Evolutionary conservation across 139 green algal genomes (phyloP), one percentile per base, ranked within the genome.

Genomic region (Diplosphaera chodatii): DNA sequence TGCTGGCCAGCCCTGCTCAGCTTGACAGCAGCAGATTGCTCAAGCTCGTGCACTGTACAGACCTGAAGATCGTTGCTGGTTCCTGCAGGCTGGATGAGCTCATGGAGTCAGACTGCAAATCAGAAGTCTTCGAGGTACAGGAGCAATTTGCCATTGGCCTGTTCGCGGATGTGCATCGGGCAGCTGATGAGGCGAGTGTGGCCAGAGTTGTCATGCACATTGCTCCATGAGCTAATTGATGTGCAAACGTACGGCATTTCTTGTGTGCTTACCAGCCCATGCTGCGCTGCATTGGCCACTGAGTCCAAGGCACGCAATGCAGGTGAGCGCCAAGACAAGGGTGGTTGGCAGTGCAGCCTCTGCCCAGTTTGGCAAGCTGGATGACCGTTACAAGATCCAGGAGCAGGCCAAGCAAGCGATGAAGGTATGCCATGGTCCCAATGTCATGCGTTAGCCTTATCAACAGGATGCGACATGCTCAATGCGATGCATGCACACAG

Each of bases 91-190:
- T 90, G 63, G 66, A 79, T 18, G 81, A 81, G n/a, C 82, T 78
- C 25, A 33, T 89, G 28, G 77, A 77, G 32, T 71, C 41, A 22
- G 78, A 85, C 64, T 82, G 78, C 72, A 72, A 55, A 8, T 71
- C 77, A 41, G 63, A 77, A 32, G 68, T 83, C 18, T 76, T 70
- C 69, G 64, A 77, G 55, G 77, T 91, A 1, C 77, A 85, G 63
- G 85, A 91, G 71, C 78, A 86, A 6, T 88, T 89, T 73, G 71
- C 72, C 1, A 77, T 80, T 32, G 85, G 85, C 16, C 13, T 89
- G 1, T 67, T 66, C 22, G 66, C 73, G 23, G 76, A 86, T 33
- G 48, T 59, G 48, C 48, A 59, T 3, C 8, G 48, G 48, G 48
- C 48, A 5, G 48, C 48, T 59, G 48, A 59, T 25, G 16, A 59